A percentile compares a stretch with the other conserved stretches of the same genome.
phyloP scores from a whole-genome alignment of 805 yeast species.

The Maudiozyma serrabonitensis region DNA sequence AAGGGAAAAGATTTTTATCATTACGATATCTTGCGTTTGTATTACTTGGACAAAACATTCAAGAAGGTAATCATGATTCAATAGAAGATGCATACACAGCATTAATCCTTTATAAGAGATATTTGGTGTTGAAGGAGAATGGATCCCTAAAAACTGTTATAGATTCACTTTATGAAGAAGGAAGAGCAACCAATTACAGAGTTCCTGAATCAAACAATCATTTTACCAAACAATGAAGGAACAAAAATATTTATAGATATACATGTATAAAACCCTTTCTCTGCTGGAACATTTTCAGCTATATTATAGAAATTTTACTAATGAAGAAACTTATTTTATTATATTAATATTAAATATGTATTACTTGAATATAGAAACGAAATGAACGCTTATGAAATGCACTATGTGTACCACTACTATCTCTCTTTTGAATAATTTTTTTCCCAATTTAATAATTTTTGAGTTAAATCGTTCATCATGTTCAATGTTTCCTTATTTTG shows the following conservation, averaged over 20 bases:
- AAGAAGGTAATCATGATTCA: conserved; percentile 91
- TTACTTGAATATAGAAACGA: not conserved
- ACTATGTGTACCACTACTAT: not conserved
- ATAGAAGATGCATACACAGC: conserved; percentile 94
- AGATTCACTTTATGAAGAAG: conserved; percentile 62
- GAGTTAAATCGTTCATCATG: conserved; percentile 65
- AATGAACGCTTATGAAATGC: not conserved
- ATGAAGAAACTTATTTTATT: no score
- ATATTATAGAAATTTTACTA: no score
- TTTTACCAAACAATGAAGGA: not conserved
- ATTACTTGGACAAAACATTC: conserved; percentile 65
- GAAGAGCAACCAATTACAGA: conserved; percentile 31
- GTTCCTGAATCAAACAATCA: conserved; percentile 15
- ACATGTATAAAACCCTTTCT: no score
- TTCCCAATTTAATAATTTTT: conserved; percentile 71
- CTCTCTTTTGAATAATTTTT: conserved; percentile 37
- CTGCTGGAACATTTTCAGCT: no score
- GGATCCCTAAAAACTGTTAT: conserved; percentile 57
- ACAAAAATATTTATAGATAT: not conserved
- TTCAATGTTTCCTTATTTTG: conserved; percentile 51
- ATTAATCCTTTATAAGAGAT: conserved; percentile 61
- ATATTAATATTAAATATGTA: no score
- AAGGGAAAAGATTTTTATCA: conserved; percentile 70
- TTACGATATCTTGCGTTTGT: conserved; percentile 80
- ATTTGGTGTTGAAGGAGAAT: conserved; percentile 45